These are phyloP conservation scores for Podaxis sp. DNA, from an alignment of 768 basidiomycete species.

Conservation along the genomic window DNA sequence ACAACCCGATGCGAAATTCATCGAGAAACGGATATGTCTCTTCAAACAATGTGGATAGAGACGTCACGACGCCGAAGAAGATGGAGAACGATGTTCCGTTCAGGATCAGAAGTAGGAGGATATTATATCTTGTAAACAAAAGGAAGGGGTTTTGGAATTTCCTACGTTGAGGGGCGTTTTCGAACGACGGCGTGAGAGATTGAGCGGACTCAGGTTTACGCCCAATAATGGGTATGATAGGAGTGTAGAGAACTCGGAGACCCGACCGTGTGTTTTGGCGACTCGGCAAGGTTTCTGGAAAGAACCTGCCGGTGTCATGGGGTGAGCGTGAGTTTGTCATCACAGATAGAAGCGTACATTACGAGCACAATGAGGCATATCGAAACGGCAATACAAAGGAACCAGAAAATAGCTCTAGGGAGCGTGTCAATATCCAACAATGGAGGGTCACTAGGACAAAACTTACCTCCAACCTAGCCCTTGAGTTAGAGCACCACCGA, in stretches of 20 bases:
- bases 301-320: conserved; percentile 26
- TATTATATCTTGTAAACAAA: conserved; percentile 50
- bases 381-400: conserved; percentile 46
- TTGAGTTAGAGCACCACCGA: conserved; percentile 56
- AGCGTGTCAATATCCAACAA: neutral
- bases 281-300: conserved; percentile 44
- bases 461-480: conserved; percentile 60
- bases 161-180: conserved; percentile 27
- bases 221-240: conserved; percentile 7
- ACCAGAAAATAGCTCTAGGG: conserved; percentile 58
- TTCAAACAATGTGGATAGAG: conserved; percentile 57
- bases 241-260: conserved; percentile 1
- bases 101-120: conserved; percentile 45
- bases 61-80: conserved; percentile 57
- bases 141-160: conserved; percentile 50
- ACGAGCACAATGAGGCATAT: conserved; percentile 43
- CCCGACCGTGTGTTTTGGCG: neutral
- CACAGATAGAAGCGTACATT: conserved; percentile 27
- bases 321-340: conserved; percentile 15
- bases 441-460: neutral
- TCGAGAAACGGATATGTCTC: conserved; percentile 53
- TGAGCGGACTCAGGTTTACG: neutral
- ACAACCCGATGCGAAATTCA: conserved; percentile 67
- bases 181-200: conserved; percentile 19
- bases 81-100: conserved; percentile 50